Conservation (phyloP, 192 early-diverging fungal species). For the Backusella australiensis region DNA sequence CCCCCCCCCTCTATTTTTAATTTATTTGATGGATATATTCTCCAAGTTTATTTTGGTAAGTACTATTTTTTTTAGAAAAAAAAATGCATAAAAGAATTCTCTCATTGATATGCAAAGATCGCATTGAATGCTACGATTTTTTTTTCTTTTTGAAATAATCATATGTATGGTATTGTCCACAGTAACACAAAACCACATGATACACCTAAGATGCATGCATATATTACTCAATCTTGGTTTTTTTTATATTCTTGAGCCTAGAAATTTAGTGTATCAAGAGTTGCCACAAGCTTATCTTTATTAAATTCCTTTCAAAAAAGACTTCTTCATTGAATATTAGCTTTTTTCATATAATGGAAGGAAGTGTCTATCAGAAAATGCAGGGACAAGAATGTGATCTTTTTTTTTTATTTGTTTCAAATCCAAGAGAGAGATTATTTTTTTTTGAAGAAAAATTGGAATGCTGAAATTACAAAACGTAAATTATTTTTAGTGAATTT, state of each 20-base stretch:
- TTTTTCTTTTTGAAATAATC: not conserved
- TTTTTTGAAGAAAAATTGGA: not conserved
- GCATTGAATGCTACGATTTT: not conserved
- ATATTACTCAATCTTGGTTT: not conserved
- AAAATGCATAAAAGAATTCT: not conserved
- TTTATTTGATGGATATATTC: not conserved
- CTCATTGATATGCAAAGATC: not conserved
- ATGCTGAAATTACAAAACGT: not conserved
- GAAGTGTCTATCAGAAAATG: not conserved
- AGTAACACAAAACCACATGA: not conserved
- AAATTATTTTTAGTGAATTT: not conserved
- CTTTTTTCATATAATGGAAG: not conserved
- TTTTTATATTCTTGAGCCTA: not conserved
- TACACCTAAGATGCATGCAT: not conserved
- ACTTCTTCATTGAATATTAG: not conserved
- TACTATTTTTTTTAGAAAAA: not conserved
- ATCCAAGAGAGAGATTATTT: not conserved
- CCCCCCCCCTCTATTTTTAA: not conserved
- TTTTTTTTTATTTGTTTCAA: not conserved
- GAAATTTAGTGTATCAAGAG: not conserved
- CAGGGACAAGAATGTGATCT: not conserved
- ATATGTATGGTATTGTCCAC: not conserved
- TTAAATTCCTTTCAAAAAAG: not conserved
- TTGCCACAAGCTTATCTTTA: not conserved
- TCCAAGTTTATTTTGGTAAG: not conserved